These are phyloP conservation scores for Arthromyces matolae DNA, from an alignment of 768 basidiomycete species.

Conservation along the genomic window DNA sequence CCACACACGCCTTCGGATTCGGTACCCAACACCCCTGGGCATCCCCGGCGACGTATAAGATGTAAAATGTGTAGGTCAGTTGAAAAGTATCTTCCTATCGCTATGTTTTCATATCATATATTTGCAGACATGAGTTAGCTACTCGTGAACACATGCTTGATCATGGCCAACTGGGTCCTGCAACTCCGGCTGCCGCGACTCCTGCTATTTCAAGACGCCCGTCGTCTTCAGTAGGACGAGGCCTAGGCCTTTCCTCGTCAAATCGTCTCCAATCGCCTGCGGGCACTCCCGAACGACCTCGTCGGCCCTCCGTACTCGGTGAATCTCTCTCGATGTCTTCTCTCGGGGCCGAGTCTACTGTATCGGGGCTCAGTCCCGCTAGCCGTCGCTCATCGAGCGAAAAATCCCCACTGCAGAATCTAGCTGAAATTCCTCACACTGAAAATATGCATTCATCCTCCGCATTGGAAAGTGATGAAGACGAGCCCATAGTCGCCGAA, in stretches of 20 bases:
- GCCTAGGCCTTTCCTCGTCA: conserved; percentile 22
- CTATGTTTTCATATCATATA: neutral
- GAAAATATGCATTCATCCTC: conserved; percentile 42
- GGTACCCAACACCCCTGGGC: conserved; percentile 54
- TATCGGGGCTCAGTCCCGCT: conserved; percentile 1
- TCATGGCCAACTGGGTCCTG: conserved; percentile 74
- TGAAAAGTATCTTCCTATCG: neutral
- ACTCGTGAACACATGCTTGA: conserved; percentile 92
- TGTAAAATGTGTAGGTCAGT: conserved; percentile 90
- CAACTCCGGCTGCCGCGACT: conserved; percentile 51
- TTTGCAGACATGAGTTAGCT: conserved; percentile 71
- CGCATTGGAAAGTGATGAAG: conserved; percentile 44
- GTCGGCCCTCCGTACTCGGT: conserved; percentile 28
- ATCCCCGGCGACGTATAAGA: conserved; percentile 59
- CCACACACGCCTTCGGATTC: conserved; percentile 66
- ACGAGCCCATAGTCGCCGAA: conserved; percentile 14
- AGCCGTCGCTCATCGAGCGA: conserved; percentile 16
- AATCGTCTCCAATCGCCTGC: conserved; percentile 20
- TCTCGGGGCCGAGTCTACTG: conserved; percentile 21
- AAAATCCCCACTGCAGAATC: conserved; percentile 10
- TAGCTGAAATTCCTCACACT: conserved; percentile 18
- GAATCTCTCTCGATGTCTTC: conserved; percentile 40
- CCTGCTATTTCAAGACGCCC: conserved; percentile 33
- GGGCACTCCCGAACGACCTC: conserved; percentile 22
- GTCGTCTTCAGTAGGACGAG: conserved; percentile 18